Evolutionary conservation across 176 grass and related monocot species (phyloP).

Genomic region (Lolium perenne): DNA sequence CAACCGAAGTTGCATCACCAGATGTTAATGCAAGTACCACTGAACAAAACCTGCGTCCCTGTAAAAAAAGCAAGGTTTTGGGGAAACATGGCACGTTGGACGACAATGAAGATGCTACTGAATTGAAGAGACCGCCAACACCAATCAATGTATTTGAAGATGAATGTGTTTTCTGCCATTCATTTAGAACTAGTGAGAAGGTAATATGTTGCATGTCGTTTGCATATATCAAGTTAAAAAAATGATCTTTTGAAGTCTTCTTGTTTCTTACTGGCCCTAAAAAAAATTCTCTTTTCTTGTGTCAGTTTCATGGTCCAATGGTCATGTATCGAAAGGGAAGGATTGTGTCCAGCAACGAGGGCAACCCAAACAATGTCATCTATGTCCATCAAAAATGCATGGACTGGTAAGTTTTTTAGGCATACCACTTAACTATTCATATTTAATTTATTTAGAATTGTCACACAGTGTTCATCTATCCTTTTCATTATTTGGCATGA

Average conservation of each 20-base stretch:
- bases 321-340: conserved; percentile 45
- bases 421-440: background rate
- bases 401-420: conserved; percentile 52
- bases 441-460: background rate
- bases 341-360: conserved; percentile 34
- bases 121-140: conserved; percentile 24
- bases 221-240: background rate
- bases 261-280: conserved; percentile 20
- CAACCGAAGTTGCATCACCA: background rate
- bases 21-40: conserved; percentile 23
- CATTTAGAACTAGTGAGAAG: conserved; percentile 53
- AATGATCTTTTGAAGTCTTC: conserved; percentile 10
- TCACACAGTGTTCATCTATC: conserved; percentile 12
- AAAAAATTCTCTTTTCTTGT: background rate
- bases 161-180: conserved; percentile 86
- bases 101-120: background rate
- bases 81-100: background rate
- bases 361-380: conserved; percentile 36
- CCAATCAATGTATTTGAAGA: conserved; percentile 66
- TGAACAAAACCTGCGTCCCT: background rate
- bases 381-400: conserved; percentile 71
- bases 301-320: conserved; percentile 73
- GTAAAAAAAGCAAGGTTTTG: background rate
- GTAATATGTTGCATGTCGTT: conserved; percentile 33
- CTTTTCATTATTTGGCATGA: background rate